Evolutionary conservation across 2,329 filamentous ascomycete genomes (phyloP).

Genomic region (Immersiporthe knoxdaviesiana): DNA sequence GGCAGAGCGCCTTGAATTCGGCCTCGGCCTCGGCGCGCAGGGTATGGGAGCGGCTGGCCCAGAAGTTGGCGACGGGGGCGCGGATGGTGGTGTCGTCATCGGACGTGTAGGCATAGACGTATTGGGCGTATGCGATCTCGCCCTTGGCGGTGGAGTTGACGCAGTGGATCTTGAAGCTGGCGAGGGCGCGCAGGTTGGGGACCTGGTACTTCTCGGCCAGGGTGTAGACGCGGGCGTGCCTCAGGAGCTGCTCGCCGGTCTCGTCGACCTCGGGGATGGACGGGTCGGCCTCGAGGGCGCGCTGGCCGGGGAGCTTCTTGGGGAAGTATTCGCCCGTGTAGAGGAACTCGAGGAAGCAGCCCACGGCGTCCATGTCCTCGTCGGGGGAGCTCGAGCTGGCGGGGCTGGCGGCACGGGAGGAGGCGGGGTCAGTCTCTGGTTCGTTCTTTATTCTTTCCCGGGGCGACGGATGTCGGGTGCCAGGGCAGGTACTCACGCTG

Average conservation of each 20-base stretch:
- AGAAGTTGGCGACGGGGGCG: constrained; percentile 85
- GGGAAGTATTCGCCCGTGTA: constrained; percentile 91
- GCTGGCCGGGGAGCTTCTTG: constrained; percentile 63
- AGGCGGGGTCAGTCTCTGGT: background rate
- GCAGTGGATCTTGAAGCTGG: constrained; percentile 89
- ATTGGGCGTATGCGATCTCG: constrained; percentile 90
- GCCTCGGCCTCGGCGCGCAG: constrained; percentile 83
- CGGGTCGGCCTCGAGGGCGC: constrained; percentile 71
- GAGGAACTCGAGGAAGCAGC: constrained; percentile 80
- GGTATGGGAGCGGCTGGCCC: constrained; percentile 80
- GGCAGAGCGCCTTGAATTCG: constrained; percentile 82
- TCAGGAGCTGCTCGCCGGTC: constrained; percentile 80
- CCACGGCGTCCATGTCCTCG: constrained; percentile 73
- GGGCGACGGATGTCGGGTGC: no score
- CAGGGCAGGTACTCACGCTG: constrained; percentile 52
- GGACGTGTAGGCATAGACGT: constrained; percentile 79
- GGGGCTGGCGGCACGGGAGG: constrained; percentile 48
- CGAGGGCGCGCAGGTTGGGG: constrained; percentile 70
- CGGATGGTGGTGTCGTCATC: constrained; percentile 73
- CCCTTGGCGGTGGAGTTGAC: constrained; percentile 85
- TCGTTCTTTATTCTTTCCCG: background rate
- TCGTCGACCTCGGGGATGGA: constrained; percentile 69
- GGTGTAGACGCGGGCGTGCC: constrained; percentile 88
- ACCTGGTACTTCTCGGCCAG: constrained; percentile 79
- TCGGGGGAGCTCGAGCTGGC: constrained; percentile 68